Percentiles rank a stretch among this genome's conserved stretches.
Evolutionary conservation across 2,329 filamentous ascomycete genomes (phyloP).

Genomic region (Curvularia spicifera): DNA sequence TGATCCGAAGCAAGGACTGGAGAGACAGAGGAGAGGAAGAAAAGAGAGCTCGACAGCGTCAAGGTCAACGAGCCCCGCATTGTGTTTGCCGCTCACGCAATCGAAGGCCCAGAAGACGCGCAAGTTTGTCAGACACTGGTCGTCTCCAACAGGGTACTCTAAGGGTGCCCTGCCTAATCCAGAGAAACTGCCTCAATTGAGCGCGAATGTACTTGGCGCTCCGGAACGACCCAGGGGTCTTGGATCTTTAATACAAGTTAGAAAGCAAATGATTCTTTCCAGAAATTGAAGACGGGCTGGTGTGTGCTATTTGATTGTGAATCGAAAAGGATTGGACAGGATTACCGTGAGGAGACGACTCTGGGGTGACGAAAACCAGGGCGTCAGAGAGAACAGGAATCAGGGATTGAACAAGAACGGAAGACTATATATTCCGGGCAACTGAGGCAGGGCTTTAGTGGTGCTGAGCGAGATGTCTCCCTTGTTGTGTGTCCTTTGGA

Average conservation of each 20-base stretch:
- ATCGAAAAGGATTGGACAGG: neutral
- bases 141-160: slow-evolving; percentile 43
- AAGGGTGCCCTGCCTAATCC: slow-evolving; percentile 20
- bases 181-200: slow-evolving; percentile 45
- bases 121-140: slow-evolving; percentile 26
- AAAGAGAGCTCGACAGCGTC: slow-evolving; percentile 20
- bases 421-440: neutral
- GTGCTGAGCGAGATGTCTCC: neutral
- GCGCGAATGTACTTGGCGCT: slow-evolving; percentile 21
- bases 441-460: neutral
- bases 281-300: neutral
- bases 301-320: neutral
- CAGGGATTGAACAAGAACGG: neutral
- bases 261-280: neutral
- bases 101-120: slow-evolving; percentile 11
- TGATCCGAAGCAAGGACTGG: slow-evolving; percentile 36
- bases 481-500: neutral
- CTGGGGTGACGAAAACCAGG: neutral
- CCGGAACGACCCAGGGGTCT: neutral
- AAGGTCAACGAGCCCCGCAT: slow-evolving; percentile 34
- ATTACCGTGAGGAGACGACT: neutral
- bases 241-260: neutral
- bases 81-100: slow-evolving; percentile 18
- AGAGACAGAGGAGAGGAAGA: slow-evolving; percentile 21
- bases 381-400: neutral